These are phyloP conservation scores for Metschnikowia henanensis DNA, from an alignment of 805 yeast species.

Conservation along the genomic window DNA sequence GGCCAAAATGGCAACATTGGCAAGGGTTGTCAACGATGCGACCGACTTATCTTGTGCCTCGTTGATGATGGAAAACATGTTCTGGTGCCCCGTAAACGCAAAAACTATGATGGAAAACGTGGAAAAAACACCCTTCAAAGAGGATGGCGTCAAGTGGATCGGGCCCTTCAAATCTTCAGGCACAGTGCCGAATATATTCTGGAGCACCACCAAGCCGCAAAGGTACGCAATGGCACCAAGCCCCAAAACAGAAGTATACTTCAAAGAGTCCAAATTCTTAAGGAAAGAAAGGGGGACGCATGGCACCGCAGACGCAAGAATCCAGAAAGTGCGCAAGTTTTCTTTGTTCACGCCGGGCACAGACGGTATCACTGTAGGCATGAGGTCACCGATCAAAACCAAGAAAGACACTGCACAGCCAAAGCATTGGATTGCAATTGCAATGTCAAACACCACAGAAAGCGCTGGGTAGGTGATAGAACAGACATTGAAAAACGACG, in stretches of 20 bases:
- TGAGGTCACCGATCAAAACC: slow-evolving; percentile 72
- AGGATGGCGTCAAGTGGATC: slow-evolving; percentile 39
- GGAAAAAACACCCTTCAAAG: slow-evolving; percentile 49
- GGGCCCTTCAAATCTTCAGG: slow-evolving; percentile 30
- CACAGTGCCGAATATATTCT: slow-evolving; percentile 62
- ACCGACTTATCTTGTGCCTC: slow-evolving; percentile 64
- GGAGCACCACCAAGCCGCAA: slow-evolving; percentile 68
- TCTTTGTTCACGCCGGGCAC: slow-evolving; percentile 22
- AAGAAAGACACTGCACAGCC: slow-evolving; percentile 74
- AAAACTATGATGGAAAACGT: slow-evolving; percentile 91
- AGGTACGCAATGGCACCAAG: slow-evolving; percentile 78
- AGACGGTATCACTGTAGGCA: slow-evolving; percentile 54
- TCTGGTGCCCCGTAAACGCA: slow-evolving; percentile 96
- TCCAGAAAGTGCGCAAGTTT: slow-evolving; percentile 56
- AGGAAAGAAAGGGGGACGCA: slow-evolving; percentile 72
- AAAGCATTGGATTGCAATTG: slow-evolving; percentile 75
- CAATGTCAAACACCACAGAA: slow-evolving; percentile 66
- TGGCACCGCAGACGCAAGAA: slow-evolving; percentile 44
- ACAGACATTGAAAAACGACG: slow-evolving; percentile 70
- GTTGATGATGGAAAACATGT: slow-evolving; percentile 86
- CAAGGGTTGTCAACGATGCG: slow-evolving; percentile 45
- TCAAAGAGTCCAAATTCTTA: slow-evolving; percentile 75
- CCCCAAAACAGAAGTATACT: slow-evolving; percentile 83
- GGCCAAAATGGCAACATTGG: slow-evolving; percentile 52
- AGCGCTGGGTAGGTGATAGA: slow-evolving; percentile 67